phyloP scores from a whole-genome alignment of 139 green algal species.

The Tetraselmis chui region DNA sequence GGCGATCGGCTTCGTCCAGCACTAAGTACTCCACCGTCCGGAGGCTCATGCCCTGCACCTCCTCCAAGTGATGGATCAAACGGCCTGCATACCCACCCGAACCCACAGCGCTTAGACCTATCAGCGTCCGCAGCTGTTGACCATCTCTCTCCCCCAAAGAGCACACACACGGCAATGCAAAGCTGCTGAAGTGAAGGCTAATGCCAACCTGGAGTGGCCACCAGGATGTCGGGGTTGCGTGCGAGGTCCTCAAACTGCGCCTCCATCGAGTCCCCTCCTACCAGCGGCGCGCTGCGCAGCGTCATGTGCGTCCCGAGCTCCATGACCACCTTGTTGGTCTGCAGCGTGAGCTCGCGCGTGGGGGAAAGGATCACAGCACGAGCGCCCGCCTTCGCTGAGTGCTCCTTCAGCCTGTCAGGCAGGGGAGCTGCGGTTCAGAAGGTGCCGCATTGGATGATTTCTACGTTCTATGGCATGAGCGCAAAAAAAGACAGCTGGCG shows the following conservation, averaged over 20 bases:
- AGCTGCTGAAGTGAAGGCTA: no score
- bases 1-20: conserved; percentile 91
- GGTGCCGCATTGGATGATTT: neutral
- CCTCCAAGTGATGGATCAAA: conserved; percentile 85
- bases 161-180: no score
- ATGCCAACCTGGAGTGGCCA: conserved; percentile 85
- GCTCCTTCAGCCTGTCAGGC: conserved; percentile 51
- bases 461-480: neutral
- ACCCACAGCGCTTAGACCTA: no score
- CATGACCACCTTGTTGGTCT: conserved; percentile 79
- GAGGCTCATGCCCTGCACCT: conserved; percentile 72
- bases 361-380: conserved; percentile 79
- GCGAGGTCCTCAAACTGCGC: conserved; percentile 90
- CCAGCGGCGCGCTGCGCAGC: conserved; percentile 73
- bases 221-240: conserved; percentile 84
- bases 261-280: conserved; percentile 95
- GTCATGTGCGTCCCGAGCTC: conserved; percentile 72
- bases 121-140: no score
- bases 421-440: neutral
- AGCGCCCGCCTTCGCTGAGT: conserved; percentile 69
- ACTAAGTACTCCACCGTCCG: conserved; percentile 68
- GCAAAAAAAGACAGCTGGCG: conserved; percentile 11
- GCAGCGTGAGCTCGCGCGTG: conserved; percentile 66
- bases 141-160: no score
- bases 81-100: conserved; percentile 43